Conservation (phyloP, 2,329 filamentous ascomycete species). For the Colletotrichum australisinense region DNA sequence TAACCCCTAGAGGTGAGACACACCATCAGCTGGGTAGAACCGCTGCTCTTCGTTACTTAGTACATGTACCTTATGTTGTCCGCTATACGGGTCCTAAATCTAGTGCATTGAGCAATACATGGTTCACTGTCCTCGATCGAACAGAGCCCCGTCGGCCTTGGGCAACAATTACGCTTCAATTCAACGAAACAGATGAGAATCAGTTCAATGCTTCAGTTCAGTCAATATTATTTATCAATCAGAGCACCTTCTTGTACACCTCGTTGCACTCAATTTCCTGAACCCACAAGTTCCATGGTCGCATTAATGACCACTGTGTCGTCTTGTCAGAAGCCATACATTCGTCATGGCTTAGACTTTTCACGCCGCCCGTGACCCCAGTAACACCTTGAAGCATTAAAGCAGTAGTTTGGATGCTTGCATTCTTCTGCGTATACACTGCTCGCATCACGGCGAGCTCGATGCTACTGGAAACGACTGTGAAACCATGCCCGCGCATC, state of each 20-base stretch:
- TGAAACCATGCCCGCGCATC: slow-evolving; percentile 59
- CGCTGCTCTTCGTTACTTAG: too few species aligned
- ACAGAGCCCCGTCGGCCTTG: too few species aligned
- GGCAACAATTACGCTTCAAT: too few species aligned
- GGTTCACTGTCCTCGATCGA: too few species aligned
- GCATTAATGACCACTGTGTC: not conserved
- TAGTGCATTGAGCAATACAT: too few species aligned
- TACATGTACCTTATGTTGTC: too few species aligned
- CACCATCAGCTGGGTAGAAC: too few species aligned
- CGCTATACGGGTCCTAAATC: too few species aligned
- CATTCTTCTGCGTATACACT: slow-evolving; percentile 57
- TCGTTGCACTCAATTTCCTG: not conserved
- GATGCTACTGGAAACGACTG: slow-evolving; percentile 49
- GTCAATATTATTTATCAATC: not conserved
- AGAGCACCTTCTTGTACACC: not conserved
- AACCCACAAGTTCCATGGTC: slow-evolving; percentile 11
- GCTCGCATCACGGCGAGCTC: slow-evolving; percentile 53
- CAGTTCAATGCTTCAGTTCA: not conserved
- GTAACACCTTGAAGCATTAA: slow-evolving; percentile 38
- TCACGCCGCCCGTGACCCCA: not conserved
- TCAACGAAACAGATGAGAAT: not conserved
- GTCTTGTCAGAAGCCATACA: not conserved
- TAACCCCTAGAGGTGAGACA: too few species aligned
- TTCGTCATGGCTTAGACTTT: not conserved
- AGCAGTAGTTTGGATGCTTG: slow-evolving; percentile 52